Conservation (phyloP, 2,329 filamentous ascomycete species). For the Diaporthe caulivora region DNA sequence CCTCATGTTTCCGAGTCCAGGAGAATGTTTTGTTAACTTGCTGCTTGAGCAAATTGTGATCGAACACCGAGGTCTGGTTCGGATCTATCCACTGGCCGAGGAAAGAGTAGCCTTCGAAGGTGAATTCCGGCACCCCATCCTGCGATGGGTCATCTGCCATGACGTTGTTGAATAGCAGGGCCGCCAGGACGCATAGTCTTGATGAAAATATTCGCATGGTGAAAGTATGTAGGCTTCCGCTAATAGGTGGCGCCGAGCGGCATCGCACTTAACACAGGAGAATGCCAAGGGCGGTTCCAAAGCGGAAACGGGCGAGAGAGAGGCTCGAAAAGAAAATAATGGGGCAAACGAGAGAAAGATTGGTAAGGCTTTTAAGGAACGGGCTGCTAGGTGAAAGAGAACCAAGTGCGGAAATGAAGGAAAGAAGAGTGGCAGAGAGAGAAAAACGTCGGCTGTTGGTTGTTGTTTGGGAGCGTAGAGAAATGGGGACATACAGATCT, state of each 20-base stretch:
- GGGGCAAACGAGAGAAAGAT: not conserved
- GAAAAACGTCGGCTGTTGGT: not conserved
- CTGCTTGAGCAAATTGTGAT: not conserved
- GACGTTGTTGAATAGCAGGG: not conserved
- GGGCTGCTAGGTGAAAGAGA: not conserved
- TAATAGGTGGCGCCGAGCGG: not conserved
- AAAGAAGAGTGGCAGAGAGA: not conserved
- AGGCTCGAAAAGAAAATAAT: not conserved
- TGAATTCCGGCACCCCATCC: not conserved
- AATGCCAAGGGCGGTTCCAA: constrained; percentile 6
- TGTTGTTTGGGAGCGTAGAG: constrained; percentile 10
- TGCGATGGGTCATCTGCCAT: not conserved
- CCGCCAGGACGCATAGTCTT: not conserved
- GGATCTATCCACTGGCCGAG: rapidly evolving
- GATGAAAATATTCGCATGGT: constrained; percentile 17
- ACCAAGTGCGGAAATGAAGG: not conserved
- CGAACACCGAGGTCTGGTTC: not conserved
- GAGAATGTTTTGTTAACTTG: not conserved
- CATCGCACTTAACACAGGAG: constrained; percentile 7
- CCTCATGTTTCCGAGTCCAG: not conserved
- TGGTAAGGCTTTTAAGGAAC: not conserved
- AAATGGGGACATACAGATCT: constrained; percentile 25
- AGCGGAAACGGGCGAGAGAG: not conserved
- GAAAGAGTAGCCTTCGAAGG: not conserved
- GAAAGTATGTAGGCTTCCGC: not conserved